Base-by-base conservation (phyloP, 352 stramenopile genomes). In the Elongisporangium undulatum region DNA sequence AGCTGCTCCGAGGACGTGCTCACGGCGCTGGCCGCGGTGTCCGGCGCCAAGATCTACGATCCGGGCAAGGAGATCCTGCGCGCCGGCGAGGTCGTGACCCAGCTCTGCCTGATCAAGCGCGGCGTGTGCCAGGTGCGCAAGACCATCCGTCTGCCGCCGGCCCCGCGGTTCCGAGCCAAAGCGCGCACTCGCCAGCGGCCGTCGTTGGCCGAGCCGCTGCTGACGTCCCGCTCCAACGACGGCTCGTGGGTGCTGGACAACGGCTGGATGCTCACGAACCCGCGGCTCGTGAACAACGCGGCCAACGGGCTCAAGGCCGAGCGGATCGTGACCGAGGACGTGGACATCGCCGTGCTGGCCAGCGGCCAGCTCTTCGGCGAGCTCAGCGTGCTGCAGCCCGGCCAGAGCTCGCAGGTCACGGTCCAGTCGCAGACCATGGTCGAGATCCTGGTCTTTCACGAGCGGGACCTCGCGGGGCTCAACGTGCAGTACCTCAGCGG, bases 261-360 rank as follows among this genome's bases (percentile, higher is more conserved):
- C 41, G 79, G 81, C 26, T 91, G 81, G 81, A 88, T 89, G 81
- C 77, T 91, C 53, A 91, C 79, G 0, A 91, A 91, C 56, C 81
- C 81, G 26, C 79, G 81, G 2, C 72, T 91, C 7, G 77, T 87
- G 9, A 87, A 66, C 66, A 74, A 63, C 12, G 72, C 74, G 2
- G 67, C 79, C 45, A 57, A 63, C 4, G 49, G 66, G 1, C 66
- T 48, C 19, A 66, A 61, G 41, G 19, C 62, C 1, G 63, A 58
- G 16, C 34, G 61, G 16, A 58, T 69, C 19, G 58, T 74, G 2
- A 64, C 55, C 1, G 63, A 86, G 41, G 72, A 89, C 38, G 73
- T 91, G 51, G 72, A 75, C 24, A 71, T 89, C 0, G 82, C 75
- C 2, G 82, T 87, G 3, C 60, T 89, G 6, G 79, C 82, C 5